Evolutionary conservation across 2,329 filamentous ascomycete genomes (phyloP), one percentile per base, ranked within the genome.

Genomic region (Fusarium musae): DNA sequence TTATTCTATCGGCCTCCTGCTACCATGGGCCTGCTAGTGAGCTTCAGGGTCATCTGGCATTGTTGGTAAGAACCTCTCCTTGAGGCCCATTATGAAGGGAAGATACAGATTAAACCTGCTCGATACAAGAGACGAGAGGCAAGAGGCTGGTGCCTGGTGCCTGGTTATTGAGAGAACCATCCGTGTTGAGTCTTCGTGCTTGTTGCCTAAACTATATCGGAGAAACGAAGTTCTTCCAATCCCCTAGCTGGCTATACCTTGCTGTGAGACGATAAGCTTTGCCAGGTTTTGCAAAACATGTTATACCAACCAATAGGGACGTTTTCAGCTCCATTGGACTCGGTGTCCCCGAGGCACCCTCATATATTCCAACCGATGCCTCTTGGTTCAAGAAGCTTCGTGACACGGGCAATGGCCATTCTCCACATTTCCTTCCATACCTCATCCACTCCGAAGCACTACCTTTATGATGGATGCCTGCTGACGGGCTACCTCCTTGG

Each of bases 81-180:
- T 2, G 7, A 16, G 4, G 23, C 0, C 26, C 1, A 7, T 21
- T 15, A 3, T 28, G 15, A 15, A 36, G 7, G 15, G 15, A 8
- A 16, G 15, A 36, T 16, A 36, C 34, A 16, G 34, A 36, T 36
- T 36, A 36, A 36, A 16, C 34, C 15, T 16, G 6, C 34, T 36
- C 15, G 15, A 36, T 9, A 23, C 16, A 4, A 23, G 7, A 52
- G 9, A 28, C 32, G 15, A 34, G 6, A n/a, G 2, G 5, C 3
- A 21, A 3, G 9, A 17, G 2, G 3, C 19, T n/a, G 13, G 10
- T n/a, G 10, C 26, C 19, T n/a, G 13, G 10, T n/a, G 10, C 26
- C 19, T 28, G 1, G 5, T 3, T 3, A 9, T 30, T 30, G 2
- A 4, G 13, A 13, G 5, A 30, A 30, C 12, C 3, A 13, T 3